Conservation (phyloP, 805 yeast species). For the Lipomyces orientalis region DNA sequence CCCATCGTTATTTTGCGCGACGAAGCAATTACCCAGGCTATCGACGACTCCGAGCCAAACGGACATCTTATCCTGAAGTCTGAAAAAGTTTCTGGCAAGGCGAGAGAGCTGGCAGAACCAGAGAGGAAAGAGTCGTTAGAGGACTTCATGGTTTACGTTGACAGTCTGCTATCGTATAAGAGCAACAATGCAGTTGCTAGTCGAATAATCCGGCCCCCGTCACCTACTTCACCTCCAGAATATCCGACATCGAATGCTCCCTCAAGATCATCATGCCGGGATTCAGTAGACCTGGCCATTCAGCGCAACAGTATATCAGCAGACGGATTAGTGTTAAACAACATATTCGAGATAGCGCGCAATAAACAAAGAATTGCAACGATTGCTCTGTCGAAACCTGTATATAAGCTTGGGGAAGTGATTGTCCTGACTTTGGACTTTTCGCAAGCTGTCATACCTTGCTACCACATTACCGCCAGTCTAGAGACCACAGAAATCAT, state of each 20-base stretch:
- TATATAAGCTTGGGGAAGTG: slow-evolving; percentile 45
- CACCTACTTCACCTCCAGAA: slow-evolving; percentile 33
- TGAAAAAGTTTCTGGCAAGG: neutral
- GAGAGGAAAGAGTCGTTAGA: slow-evolving; percentile 20
- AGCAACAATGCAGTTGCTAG: slow-evolving; percentile 12
- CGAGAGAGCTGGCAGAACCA: neutral
- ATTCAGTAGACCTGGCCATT: slow-evolving; percentile 34
- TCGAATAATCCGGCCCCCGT: slow-evolving; percentile 25
- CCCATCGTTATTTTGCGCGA: slow-evolving; percentile 27
- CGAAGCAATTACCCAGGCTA: slow-evolving; percentile 21
- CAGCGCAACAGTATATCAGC: slow-evolving; percentile 34
- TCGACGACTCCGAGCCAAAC: slow-evolving; percentile 3
- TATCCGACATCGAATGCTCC: slow-evolving; percentile 2
- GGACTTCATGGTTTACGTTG: slow-evolving; percentile 30
- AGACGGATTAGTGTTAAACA: slow-evolving; percentile 30
- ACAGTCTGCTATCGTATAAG: slow-evolving; percentile 22
- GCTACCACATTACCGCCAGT: slow-evolving; percentile 50
- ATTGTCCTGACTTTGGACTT: slow-evolving; percentile 51
- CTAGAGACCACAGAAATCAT: slow-evolving; percentile 49
- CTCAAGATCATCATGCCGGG: slow-evolving; percentile 30
- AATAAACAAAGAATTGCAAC: slow-evolving; percentile 52
- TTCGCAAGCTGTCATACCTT: slow-evolving; percentile 41
- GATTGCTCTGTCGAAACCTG: slow-evolving; percentile 49
- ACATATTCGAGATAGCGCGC: slow-evolving; percentile 50
- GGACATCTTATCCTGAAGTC: slow-evolving; percentile 2